These are phyloP conservation scores for Euphorbia lathyris DNA, from an alignment of 345 rosid species.

Conservation along the genomic window DNA sequence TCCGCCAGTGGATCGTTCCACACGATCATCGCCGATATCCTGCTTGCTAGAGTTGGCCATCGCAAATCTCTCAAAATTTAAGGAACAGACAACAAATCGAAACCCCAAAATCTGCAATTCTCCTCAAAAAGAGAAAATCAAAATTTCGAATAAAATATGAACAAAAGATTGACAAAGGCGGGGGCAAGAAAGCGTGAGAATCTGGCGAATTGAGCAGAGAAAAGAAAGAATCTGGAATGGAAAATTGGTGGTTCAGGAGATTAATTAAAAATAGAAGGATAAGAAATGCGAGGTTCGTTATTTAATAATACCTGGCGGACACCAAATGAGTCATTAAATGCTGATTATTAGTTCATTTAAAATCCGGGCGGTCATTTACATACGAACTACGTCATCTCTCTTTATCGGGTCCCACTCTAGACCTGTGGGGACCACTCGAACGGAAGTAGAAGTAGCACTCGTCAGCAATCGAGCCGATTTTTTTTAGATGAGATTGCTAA, in stretches of 20 bases:
- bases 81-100: neutral
- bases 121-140: neutral
- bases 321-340: conserved; percentile 15
- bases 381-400: conserved; percentile 13
- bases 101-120: conserved; percentile 16
- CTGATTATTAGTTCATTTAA: neutral
- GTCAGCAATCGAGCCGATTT: conserved; percentile 20
- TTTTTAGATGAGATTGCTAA: neutral
- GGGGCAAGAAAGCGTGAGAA: neutral
- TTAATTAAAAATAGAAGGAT: neutral
- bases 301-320: conserved; percentile 25
- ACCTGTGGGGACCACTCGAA: neutral
- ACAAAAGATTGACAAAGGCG: neutral
- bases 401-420: neutral
- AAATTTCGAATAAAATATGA: neutral
- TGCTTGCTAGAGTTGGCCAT: conserved; percentile 55
- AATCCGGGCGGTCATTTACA: conserved; percentile 15
- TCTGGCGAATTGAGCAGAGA: neutral
- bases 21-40: conserved; percentile 35
- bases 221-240: neutral
- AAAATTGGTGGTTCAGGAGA: neutral
- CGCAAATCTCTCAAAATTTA: conserved; percentile 16
- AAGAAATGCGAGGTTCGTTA: neutral
- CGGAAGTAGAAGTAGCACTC: neutral
- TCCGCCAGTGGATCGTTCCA: conserved; percentile 37